A percentile compares a stretch with the other conserved stretches of the same genome.
Conservation (phyloP, 225 moss, liverwort and hornwort species). For the Neckera pumila region DNA sequence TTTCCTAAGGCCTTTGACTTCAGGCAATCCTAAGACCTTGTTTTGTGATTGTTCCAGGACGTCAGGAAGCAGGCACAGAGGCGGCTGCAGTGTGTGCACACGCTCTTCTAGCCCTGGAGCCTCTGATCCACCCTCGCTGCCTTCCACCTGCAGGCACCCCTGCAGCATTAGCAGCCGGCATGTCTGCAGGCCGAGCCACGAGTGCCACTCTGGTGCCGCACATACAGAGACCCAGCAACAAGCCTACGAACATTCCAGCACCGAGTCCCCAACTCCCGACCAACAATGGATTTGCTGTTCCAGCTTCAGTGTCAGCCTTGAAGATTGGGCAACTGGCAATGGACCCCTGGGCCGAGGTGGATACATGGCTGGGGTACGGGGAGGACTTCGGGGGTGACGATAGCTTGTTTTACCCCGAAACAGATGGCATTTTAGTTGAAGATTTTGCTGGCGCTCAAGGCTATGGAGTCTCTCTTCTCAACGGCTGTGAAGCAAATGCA, state of each 20-base stretch:
- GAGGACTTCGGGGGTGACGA: conserved; percentile 89
- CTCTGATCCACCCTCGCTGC: conserved; percentile 93
- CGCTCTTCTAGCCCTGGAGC: conserved; percentile 83
- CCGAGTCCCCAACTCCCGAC: conserved; percentile 27
- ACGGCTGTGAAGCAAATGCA: neutral
- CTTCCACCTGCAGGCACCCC: conserved; percentile 80
- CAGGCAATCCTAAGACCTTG: neutral
- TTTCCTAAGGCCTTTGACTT: neutral
- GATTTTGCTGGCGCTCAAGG: conserved; percentile 50
- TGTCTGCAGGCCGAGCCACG: conserved; percentile 58
- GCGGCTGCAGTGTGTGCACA: conserved; percentile 89
- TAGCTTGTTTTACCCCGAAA: conserved; percentile 74
- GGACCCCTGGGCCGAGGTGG: conserved; percentile 99
- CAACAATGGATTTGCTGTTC: conserved; percentile 44
- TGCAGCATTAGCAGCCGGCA: conserved; percentile 58
- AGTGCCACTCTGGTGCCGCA: conserved; percentile 57
- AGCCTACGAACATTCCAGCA: conserved; percentile 14
- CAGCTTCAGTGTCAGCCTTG: conserved; percentile 52
- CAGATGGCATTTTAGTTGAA: conserved; percentile 75
- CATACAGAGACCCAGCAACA: conserved; percentile 56
- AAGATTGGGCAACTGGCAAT: conserved; percentile 78
- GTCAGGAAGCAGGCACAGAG: conserved; percentile 94
- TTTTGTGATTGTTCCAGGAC: conserved; percentile 26
- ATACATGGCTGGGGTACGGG: conserved; percentile 93
- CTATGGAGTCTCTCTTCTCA: conserved; percentile 41